Conservation (phyloP, 805 yeast species). For the Hanseniaspora pseudoguilliermondii region DNA sequence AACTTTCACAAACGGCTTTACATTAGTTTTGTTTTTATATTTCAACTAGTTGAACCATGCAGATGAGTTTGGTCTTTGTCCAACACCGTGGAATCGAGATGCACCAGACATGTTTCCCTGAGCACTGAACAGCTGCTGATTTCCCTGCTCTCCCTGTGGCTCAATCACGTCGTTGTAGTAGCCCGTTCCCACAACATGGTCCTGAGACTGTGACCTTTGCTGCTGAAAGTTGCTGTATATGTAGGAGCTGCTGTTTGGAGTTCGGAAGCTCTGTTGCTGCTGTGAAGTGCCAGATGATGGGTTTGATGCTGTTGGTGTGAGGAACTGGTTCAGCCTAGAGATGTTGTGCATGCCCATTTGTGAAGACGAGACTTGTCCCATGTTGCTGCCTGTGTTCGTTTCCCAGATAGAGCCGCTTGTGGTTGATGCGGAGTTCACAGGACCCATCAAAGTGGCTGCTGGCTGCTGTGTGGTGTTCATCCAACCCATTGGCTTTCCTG, state of each 20-base stretch:
- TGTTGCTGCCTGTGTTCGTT: background rate
- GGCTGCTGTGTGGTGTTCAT: background rate
- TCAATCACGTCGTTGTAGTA: constrained; percentile 1
- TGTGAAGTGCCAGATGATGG: background rate
- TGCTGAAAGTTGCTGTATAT: constrained; percentile 1
- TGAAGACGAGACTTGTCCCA: background rate
- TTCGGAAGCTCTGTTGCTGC: background rate
- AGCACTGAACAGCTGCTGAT: background rate
- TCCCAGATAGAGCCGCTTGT: background rate
- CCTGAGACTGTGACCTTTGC: background rate
- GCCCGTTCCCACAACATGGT: background rate
- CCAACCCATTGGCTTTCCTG: constrained; percentile 3
- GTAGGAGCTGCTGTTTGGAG: background rate
- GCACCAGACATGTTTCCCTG: background rate
- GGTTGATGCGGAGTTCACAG: background rate
- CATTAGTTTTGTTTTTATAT: background rate
- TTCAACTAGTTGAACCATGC: constrained; percentile 2
- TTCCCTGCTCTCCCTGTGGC: background rate
- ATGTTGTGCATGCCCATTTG: constrained; percentile 5
- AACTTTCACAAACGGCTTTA: background rate
- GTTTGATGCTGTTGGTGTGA: background rate
- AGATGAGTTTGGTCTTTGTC: constrained; percentile 1
- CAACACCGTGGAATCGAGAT: background rate
- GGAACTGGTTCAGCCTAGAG: constrained; percentile 6
- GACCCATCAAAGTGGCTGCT: background rate